A percentile compares a stretch with the other conserved stretches of the same genome.
Conservation (phyloP, 2,329 filamentous ascomycete genomes). For the Trichoderma simmonsii region DNA sequence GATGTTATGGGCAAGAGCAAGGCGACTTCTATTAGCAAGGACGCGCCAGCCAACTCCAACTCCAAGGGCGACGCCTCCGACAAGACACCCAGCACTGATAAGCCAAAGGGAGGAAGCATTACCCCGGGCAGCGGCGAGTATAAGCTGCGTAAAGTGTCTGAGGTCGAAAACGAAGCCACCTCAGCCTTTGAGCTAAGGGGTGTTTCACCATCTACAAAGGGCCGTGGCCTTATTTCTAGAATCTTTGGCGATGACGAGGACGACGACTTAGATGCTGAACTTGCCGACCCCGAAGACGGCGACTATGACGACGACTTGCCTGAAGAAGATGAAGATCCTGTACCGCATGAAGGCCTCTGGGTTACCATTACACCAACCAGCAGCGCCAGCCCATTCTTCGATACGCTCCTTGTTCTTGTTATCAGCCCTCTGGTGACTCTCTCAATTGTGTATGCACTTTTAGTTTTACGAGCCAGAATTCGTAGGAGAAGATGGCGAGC, state of each 20-base stretch:
- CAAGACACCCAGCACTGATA: constrained; percentile 25
- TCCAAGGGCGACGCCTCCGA: constrained; percentile 3
- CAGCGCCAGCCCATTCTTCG: constrained; percentile 89
- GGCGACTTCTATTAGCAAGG: constrained; percentile 1
- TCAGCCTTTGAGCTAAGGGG: neutral
- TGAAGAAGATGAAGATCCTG: constrained; percentile 22
- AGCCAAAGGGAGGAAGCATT: constrained; percentile 62
- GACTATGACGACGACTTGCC: constrained; percentile 22
- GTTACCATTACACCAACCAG: constrained; percentile 92
- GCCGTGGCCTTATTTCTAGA: constrained; percentile 45
- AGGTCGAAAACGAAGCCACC: constrained; percentile 5
- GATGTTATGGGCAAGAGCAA: constrained; percentile 43
- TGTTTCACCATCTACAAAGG: constrained; percentile 31
- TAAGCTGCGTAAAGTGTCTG: constrained; percentile 23
- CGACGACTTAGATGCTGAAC: constrained; percentile 23
- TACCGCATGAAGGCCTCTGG: constrained; percentile 72
- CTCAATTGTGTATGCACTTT: constrained; percentile 85
- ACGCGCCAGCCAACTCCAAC: neutral
- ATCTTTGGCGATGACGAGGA: constrained; percentile 46
- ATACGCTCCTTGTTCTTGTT: constrained; percentile 94
- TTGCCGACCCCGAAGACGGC: constrained; percentile 25
- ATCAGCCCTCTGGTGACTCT: constrained; percentile 90
- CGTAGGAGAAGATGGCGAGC: constrained; percentile 88
- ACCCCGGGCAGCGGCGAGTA: constrained; percentile 74
- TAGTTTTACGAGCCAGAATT: constrained; percentile 84